Evolutionary conservation across 352 stramenopile genomes (phyloP).

Genomic region (Pythium rhizo-oryzae): DNA sequence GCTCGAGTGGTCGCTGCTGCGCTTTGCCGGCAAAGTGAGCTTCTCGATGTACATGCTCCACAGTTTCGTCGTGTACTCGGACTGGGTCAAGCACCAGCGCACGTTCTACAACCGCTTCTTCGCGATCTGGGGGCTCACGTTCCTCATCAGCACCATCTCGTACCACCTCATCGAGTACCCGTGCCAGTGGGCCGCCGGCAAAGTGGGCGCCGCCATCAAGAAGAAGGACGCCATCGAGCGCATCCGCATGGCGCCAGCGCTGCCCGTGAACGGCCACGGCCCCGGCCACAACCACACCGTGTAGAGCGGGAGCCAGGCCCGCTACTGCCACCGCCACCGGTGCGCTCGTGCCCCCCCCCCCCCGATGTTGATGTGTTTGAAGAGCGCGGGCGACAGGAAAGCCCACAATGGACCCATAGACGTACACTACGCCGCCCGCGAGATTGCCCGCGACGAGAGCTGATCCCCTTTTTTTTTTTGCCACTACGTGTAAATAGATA

Average conservation of each 20-base stretch:
- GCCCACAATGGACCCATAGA: not conserved
- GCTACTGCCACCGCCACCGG: not conserved
- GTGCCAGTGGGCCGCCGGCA: conserved; percentile 43
- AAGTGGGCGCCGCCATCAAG: conserved; percentile 31
- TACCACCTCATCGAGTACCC: conserved; percentile 51
- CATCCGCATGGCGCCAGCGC: not conserved
- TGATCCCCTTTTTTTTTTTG: not conserved
- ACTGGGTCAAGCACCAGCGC: conserved; percentile 25
- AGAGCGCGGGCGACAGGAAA: not conserved
- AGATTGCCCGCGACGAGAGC: not conserved
- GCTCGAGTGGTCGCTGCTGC: conserved; percentile 39
- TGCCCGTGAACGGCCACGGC: not conserved
- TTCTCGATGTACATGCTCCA: conserved; percentile 51
- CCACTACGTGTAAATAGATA: not conserved
- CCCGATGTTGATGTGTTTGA: not conserved
- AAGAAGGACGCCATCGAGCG: conserved; percentile 5
- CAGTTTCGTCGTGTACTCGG: conserved; percentile 44
- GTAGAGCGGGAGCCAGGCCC: not conserved
- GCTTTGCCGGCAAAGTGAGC: conserved; percentile 41
- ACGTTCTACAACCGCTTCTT: conserved; percentile 43
- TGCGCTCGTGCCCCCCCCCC: not conserved
- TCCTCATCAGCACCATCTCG: conserved; percentile 37
- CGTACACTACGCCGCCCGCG: not conserved
- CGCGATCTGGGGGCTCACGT: conserved; percentile 31
- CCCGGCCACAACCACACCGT: not conserved